Evolutionary conservation across 371 early-diverging fungal genomes (phyloP), one percentile per base, ranked within the genome.

Genomic region (Funneliformis caledonium): DNA sequence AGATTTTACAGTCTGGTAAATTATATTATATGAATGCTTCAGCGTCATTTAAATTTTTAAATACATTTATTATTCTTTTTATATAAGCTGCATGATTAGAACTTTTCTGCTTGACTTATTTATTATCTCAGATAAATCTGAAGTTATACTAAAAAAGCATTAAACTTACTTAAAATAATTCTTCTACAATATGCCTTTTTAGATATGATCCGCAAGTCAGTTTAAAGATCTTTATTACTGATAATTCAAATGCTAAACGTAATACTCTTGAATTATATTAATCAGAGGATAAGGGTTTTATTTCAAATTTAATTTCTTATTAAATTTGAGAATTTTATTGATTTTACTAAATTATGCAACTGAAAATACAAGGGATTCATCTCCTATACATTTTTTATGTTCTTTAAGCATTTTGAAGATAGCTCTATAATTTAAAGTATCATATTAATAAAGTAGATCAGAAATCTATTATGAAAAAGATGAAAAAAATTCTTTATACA

Each of bases 391-490:
- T 22, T 0, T 72, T 72, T 48, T 10, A 72, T 11, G 0, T 48
- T 11, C 4, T 72, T 1, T 43, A 72, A n/a, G 42, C 48, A 9
- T 72, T 72, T 48, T 72, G 48, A 19, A 42, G 50, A 47, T 72
- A 19, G 72, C 22, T 72, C 0, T n/a, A 72, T 26, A 8, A 72
- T 48, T 47, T 7, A 4, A 72, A 72, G 4, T n/a, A 72, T 48
- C n/a, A 72, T 7, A 72, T 72, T 72, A 72, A 72, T 14, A 72
- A 72, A 22, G 48, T 19, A 43, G 47, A 47, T 72, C 48, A n/a
- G 26, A 45, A 1, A 72, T 0, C 1, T 9, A 72, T 72, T 14
- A 47, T 72, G 72, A 4, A 12, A 0, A 72, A 72, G 1, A 72
- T 72, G 72, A 72, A 72, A 22, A 72, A 72, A 72, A n/a, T n/a